Base-by-base conservation (phyloP, 345 rosid genomes). In the Hevea brasiliensis region DNA sequence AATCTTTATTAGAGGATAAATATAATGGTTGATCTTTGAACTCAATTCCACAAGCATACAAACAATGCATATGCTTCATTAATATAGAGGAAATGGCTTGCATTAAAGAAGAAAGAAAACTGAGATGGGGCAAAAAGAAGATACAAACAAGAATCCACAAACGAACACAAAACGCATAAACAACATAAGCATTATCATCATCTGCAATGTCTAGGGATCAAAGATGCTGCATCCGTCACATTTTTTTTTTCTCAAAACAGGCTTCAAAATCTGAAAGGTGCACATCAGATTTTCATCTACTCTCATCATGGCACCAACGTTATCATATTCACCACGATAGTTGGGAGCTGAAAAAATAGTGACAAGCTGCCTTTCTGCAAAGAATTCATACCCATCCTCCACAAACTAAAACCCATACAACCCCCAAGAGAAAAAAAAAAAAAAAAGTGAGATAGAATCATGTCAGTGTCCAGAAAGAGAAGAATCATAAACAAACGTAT, bases 231-330 rank as follows among this genome's bases (percentile, higher is more conserved):
- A 71, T 29, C 51, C 71, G 70, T 85, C 88, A 90, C 68, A 86
- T 84, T 85, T 91, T 91, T 41, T 79, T 79, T 50, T 51, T 79
- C 63, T 92, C 98, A n/a, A n/a, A 0, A 97, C 92, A 7, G 97
- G 98, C 82, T 90, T 94, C 72, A 94, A 84, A 86, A 92, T 92
- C 84, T 92, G 98, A 81, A 94, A 94, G 53, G 98, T 92, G 85
- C 98, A 94, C 90, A 86, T 87, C 78, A 92, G 80, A 81, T 88
- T 86, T 68, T 88, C 93, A 62, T 94, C 93, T 54, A 94, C 96
- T 55, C 87, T 90, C 98, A 94, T 94, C 96, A 92, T 85, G 2
- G 98, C 97, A 73, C 98, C 98, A 21, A 97, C 98, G 85, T 94
- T 94, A 79, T 94, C 97, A 83, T 92, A 94, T 79, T 94, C 98